Base-by-base conservation (phyloP, 2,329 filamentous ascomycete genomes). In the Madurella mycetomatis region DNA sequence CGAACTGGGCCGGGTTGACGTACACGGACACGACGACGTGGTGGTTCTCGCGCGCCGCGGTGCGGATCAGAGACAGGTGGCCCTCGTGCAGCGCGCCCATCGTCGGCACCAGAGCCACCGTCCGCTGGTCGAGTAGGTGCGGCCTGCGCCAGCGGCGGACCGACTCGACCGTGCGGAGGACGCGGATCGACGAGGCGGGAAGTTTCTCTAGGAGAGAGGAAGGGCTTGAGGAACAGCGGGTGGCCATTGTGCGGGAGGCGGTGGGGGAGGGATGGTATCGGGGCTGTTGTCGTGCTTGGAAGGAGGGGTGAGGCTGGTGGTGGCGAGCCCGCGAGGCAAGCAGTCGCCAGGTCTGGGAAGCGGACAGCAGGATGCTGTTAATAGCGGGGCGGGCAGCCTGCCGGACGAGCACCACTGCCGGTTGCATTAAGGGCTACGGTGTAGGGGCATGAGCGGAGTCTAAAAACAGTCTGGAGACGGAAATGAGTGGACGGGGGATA, bases 51-150 rank as follows among this genome's bases (percentile, higher is more conserved):
- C 79, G 76, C 1, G 92, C 92, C 2, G 94, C 94, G 63, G 85
- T 82, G 55, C 90, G 87, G 65, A 96, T 87, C 18, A 99, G 81
- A 3, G 88, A 88, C 49, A 96, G 73, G 72, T 99, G 94, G 41
- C 94, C 94, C 52, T 85, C 82, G 71, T 99, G 94, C n/a, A 99
- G 80, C 47, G 94, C 94, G 59, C 94, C 94, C 94, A 99, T 97
- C 32, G 94, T 99, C 1, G 94, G 94, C 37, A 99, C 91, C 30
- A 99, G 83, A 55, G 88, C 90, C 54, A 99, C 85, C 43, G 85
- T 85, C 54, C 86, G 83, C 63, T 86, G 81, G 65, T 84, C 78
- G 56, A 84, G 72, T 37, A 84, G 73, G 56, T 91, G 83, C 41
- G 84, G 79, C 18, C 76, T 79, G 37, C 90, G 84, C 76, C 86